These are phyloP conservation scores for Nyctanthes arbortristis DNA, from an alignment of 257 asterid genomes.

Conservation along the genomic window DNA sequence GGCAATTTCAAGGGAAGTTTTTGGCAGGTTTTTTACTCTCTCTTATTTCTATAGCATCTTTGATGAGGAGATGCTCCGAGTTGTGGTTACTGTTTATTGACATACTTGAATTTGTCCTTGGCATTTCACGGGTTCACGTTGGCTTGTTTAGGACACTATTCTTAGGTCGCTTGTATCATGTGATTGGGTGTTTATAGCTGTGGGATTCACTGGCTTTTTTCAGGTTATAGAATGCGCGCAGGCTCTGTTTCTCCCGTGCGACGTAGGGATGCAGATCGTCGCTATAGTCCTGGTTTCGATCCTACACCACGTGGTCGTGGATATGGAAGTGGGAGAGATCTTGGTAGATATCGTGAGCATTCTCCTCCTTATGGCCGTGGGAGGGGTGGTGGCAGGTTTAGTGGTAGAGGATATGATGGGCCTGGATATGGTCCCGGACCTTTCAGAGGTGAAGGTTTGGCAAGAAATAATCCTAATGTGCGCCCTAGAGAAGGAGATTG, in stretches of 20 bases:
- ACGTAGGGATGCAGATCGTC: slow-evolving; percentile 62
- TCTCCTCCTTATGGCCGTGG: slow-evolving; percentile 70
- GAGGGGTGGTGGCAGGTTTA: slow-evolving; percentile 58
- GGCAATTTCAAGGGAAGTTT: slow-evolving; percentile 31
- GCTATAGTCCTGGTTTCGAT: slow-evolving; percentile 71
- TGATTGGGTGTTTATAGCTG: slow-evolving; percentile 50
- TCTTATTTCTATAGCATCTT: slow-evolving; percentile 36
- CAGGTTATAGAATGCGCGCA: slow-evolving; percentile 85
- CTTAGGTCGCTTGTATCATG: slow-evolving; percentile 44
- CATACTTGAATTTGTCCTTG: slow-evolving; percentile 44
- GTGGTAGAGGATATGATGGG: slow-evolving; percentile 63
- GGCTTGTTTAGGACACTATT: slow-evolving; percentile 44
- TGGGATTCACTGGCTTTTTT: slow-evolving; percentile 76
- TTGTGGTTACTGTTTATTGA: slow-evolving; percentile 40
- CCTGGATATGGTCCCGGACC: slow-evolving; percentile 61
- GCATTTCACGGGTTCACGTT: slow-evolving; percentile 49
- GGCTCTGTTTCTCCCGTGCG: slow-evolving; percentile 81
- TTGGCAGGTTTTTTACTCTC: slow-evolving; percentile 30
- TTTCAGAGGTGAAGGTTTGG: slow-evolving; percentile 51
- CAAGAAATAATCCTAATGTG: slow-evolving; percentile 83
- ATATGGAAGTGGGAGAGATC: slow-evolving; percentile 61
- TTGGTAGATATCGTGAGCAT: slow-evolving; percentile 61
- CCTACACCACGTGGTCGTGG: slow-evolving; percentile 57
- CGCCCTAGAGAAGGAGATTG: slow-evolving; percentile 94
- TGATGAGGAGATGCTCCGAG: slow-evolving; percentile 48